phyloP scores from a whole-genome alignment of 2,329 filamentous ascomycete genomes.

The Stagonosporopsis cucurbitacearum region DNA sequence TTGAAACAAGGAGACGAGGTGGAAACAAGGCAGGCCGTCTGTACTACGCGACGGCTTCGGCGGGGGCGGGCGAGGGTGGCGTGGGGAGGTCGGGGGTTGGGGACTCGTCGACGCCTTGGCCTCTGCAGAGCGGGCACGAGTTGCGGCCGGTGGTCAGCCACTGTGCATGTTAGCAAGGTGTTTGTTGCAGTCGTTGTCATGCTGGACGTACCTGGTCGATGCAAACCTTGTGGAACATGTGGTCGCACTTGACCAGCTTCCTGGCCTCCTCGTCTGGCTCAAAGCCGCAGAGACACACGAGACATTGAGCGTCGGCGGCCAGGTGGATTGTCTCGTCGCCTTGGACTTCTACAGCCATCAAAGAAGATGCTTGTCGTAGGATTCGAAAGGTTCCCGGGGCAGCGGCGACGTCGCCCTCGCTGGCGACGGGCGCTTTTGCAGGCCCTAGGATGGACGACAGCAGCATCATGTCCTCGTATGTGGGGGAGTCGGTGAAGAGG shows the following conservation, averaged over 20 bases:
- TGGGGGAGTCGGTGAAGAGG: constrained; percentile 73
- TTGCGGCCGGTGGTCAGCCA: constrained; percentile 73
- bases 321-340: constrained; percentile 42
- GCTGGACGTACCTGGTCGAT: constrained; percentile 67
- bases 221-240: constrained; percentile 72
- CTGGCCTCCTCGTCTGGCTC: constrained; percentile 66
- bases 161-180: constrained; percentile 45
- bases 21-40: constrained; percentile 4
- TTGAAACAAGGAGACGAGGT: neutral
- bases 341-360: constrained; percentile 58
- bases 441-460: constrained; percentile 71
- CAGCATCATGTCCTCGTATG: constrained; percentile 75
- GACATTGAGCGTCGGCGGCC: constrained; percentile 60
- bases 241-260: constrained; percentile 67
- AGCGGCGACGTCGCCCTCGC: constrained; percentile 66
- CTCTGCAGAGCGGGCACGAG: constrained; percentile 67
- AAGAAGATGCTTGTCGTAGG: constrained; percentile 53
- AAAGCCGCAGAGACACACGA: constrained; percentile 72
- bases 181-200: neutral
- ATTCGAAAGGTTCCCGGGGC: constrained; percentile 65
- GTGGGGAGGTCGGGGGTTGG: constrained; percentile 15
- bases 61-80: constrained; percentile 19
- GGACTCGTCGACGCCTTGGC: constrained; percentile 63
- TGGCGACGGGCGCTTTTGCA: constrained; percentile 72
- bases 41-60: constrained; percentile 18